Evolutionary conservation across 2,329 filamentous ascomycete genomes (phyloP), one percentile per base, ranked within the genome.

Genomic region (Fulvia fulva): DNA sequence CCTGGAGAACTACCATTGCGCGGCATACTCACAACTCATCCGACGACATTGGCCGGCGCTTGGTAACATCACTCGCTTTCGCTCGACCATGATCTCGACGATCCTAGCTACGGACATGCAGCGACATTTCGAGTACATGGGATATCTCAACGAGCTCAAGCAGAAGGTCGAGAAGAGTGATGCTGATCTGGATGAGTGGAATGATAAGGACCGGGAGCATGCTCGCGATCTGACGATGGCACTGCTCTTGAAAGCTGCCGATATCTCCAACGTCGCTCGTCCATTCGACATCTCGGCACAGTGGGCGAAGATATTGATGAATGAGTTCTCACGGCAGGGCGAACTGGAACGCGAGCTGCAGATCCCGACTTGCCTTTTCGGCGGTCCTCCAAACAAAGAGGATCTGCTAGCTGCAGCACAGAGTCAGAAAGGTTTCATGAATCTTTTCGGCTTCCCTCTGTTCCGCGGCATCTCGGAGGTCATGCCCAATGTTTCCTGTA

Each of bases 101-200:
- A 97, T 99, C 59, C 78, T 99, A 23, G 91, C 94, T 2, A 99
- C 94, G 0, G 94, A 99, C 70, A 99, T 99, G 94, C 91, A 91
- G 7, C 77, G 96, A 6, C 94, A 99, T 75, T 96, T 96, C 68
- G 91, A 95, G 68, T 99, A 97, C 74, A 97, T 97, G 91, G 87
- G 87, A 69, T 89, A 88, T 71, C 79, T 97, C 43, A 85, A 84
- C n/a, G 86, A 87, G 62, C 76, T 96, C 53, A 91, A 96, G 73
- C 84, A 88, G 61, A 92, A 89, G 71, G 80, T 95, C 11, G 81
- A 85, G 43, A 84, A 85, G 41, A 87, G 85, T 65, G 80, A 85
- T 56, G 81, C 80, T 51, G 76, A 76, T 5, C 83, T 84, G 4
- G 86, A 90, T 57, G 83, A 83, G 8, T 97, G 91, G 91, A 88